Evolutionary conservation across 306 rosid species (phyloP).

Genomic region (Lupinus albus): DNA sequence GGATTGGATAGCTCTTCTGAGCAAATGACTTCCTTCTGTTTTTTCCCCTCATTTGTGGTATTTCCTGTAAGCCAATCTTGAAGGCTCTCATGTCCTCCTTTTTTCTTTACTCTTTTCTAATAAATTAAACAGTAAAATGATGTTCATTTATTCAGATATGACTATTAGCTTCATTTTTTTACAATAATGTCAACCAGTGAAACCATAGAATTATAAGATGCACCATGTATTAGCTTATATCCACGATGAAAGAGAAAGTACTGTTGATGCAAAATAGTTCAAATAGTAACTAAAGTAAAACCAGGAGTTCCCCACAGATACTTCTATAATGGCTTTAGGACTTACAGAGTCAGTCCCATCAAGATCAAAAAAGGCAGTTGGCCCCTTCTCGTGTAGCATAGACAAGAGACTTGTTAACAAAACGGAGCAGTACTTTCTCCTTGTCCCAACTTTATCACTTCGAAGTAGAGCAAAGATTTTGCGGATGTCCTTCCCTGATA

Average conservation of each 20-base stretch:
- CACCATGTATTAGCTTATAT: conserved; percentile 4
- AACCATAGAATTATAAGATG: conserved; percentile 14
- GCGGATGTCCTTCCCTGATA: conserved; percentile 96
- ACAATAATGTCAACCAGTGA: conserved; percentile 19
- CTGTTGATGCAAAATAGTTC: conserved; percentile 11
- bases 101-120: not conserved
- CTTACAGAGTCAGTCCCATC: conserved; percentile 89
- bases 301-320: conserved; percentile 14
- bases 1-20: conserved; percentile 9
- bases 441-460: conserved; percentile 81
- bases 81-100: conserved; percentile 13
- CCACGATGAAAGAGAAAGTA: conserved; percentile 1
- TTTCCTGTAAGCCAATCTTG: not conserved
- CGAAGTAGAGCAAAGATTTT: conserved; percentile 91
- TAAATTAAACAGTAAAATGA: conserved; percentile 5
- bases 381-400: conserved; percentile 94
- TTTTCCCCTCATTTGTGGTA: not conserved
- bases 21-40: conserved; percentile 7
- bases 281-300: conserved; percentile 17
- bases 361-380: conserved; percentile 94
- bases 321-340: conserved; percentile 33
- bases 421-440: conserved; percentile 79
- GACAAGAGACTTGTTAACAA: conserved; percentile 79
- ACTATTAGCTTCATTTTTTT: conserved; percentile 5
- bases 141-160: conserved; percentile 20